A percentile compares a stretch with the other conserved stretches of the same genome.
phyloP scores from a whole-genome alignment of 768 basidiomycete species.

The Daedalea quercina region DNA sequence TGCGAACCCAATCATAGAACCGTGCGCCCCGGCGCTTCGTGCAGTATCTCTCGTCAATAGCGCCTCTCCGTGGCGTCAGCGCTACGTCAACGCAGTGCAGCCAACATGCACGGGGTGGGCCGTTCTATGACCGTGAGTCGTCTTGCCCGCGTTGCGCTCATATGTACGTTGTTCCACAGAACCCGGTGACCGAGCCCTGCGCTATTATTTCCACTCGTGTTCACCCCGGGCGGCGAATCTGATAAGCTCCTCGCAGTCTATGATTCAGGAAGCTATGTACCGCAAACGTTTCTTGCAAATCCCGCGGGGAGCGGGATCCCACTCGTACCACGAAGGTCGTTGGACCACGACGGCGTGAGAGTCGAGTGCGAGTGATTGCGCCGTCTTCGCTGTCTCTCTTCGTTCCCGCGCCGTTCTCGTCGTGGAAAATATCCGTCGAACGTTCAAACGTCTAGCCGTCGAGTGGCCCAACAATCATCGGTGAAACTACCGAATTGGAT shows the following conservation, averaged over 20 bases:
- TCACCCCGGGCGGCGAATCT: background rate
- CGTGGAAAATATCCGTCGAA: no score
- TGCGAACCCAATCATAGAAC: background rate
- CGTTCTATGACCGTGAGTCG: background rate
- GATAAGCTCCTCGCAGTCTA: background rate
- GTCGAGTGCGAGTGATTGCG: no score
- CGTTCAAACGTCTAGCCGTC: no score
- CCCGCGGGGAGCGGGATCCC: background rate
- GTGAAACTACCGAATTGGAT: no score
- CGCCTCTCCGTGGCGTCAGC: background rate
- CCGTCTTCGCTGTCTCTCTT: no score
- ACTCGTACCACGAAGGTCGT: no score
- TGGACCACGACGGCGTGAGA: no score
- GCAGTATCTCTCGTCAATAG: background rate
- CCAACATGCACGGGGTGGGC: background rate
- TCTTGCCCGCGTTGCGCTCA: background rate
- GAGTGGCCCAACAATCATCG: no score
- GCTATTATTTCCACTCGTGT: background rate
- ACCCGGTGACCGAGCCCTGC: background rate
- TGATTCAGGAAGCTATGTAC: no score
- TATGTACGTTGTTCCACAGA: no score
- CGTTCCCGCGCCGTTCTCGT: no score
- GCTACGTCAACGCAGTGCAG: background rate
- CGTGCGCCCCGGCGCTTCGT: background rate
- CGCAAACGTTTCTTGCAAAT: background rate